A percentile compares a stretch with the other conserved stretches of the same genome.
Evolutionary conservation across 2,329 filamentous ascomycete species (phyloP).

Genomic region (Verticillium tricorpus): DNA sequence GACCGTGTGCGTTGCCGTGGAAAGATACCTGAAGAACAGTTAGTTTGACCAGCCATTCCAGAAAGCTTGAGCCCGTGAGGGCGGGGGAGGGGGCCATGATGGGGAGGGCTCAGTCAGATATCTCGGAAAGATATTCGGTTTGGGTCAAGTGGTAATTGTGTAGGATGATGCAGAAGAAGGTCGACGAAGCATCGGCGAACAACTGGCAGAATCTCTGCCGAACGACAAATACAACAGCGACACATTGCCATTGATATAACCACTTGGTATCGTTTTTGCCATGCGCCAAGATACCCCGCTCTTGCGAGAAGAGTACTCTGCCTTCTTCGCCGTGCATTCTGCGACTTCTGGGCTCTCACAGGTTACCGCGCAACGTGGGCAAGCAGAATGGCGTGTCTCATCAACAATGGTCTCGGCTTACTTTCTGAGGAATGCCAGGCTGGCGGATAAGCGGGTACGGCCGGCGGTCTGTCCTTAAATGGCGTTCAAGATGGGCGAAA

Average conservation of each 20-base stretch:
- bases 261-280: neutral
- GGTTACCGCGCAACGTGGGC: slow-evolving; percentile 12
- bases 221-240: neutral
- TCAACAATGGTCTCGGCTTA: slow-evolving; percentile 12
- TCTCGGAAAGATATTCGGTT: neutral
- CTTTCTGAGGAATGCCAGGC: slow-evolving; percentile 9
- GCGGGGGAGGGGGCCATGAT: slow-evolving; percentile 4
- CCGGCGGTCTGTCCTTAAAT: neutral
- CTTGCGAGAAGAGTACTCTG: neutral
- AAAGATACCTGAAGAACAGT: slow-evolving; percentile 12
- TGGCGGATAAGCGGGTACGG: neutral
- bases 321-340: slow-evolving; percentile 5
- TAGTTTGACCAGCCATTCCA: slow-evolving; percentile 7
- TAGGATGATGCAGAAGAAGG: neutral
- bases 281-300: neutral
- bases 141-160: neutral
- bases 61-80: slow-evolving; percentile 5
- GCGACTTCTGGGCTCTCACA: slow-evolving; percentile 4
- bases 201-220: neutral
- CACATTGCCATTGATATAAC: neutral
- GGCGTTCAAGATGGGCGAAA: neutral
- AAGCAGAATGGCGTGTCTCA: slow-evolving; percentile 8
- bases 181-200: neutral
- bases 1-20: neutral
- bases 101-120: neutral